These are phyloP conservation scores for Casuarina cunninghamiana DNA, from an alignment of 306 rosid species.

Conservation along the genomic window DNA sequence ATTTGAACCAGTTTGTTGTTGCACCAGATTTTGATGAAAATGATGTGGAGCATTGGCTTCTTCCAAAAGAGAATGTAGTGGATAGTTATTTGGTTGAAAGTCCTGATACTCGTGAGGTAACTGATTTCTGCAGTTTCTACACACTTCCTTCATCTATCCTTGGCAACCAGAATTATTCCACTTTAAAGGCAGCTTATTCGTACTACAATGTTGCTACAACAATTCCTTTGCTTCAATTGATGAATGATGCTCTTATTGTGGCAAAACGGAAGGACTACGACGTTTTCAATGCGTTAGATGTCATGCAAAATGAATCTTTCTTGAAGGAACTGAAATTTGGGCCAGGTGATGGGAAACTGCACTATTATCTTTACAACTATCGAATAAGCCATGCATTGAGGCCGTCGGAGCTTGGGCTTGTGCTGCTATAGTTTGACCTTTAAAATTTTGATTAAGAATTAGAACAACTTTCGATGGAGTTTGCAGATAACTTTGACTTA, in stretches of 20 bases:
- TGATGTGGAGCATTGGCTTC: constrained; percentile 96
- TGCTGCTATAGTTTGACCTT: constrained; percentile 49
- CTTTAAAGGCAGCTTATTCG: constrained; percentile 63
- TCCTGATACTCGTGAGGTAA: constrained; percentile 77
- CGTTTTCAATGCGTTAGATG: constrained; percentile 74
- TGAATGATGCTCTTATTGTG: constrained; percentile 65
- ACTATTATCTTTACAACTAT: constrained; percentile 67
- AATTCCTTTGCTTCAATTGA: constrained; percentile 63
- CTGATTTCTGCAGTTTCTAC: constrained; percentile 96
- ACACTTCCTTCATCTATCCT: constrained; percentile 76
- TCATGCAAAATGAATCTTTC: constrained; percentile 59
- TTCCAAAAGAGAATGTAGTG: constrained; percentile 74
- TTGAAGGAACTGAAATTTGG: constrained; percentile 69
- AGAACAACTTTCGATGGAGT: constrained; percentile 12
- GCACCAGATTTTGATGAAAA: constrained; percentile 88
- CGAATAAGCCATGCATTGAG: constrained; percentile 44
- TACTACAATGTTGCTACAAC: constrained; percentile 54
- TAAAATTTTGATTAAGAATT: constrained; percentile 24
- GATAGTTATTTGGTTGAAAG: constrained; percentile 93
- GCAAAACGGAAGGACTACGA: constrained; percentile 53
- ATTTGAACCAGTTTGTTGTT: constrained; percentile 68
- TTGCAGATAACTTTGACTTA: constrained; percentile 29
- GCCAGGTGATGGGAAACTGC: constrained; percentile 70
- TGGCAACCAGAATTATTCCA: constrained; percentile 53
- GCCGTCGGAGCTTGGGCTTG: constrained; percentile 68